These are phyloP conservation scores for Heliamphora pulchella DNA, from an alignment of 179 eudicot genomes.

Conservation along the genomic window DNA sequence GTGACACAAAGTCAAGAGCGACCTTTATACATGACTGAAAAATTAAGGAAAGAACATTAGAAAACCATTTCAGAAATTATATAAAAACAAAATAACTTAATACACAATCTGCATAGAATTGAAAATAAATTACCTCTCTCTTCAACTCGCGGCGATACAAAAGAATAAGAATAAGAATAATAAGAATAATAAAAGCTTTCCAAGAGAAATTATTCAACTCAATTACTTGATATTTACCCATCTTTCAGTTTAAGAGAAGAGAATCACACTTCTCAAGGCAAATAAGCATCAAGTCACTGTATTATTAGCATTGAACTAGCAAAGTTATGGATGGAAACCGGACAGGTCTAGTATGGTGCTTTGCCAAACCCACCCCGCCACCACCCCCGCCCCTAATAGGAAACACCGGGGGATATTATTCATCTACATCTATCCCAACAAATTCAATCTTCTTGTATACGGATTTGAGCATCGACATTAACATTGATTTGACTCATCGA, in stretches of 20 bases:
- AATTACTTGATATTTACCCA: background rate
- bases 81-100: background rate
- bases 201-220: background rate
- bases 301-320: no score
- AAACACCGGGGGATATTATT: no score
- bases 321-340: background rate
- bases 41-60: background rate
- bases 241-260: background rate
- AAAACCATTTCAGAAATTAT: background rate
- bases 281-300: no score
- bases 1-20: constrained; percentile 76
- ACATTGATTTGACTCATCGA: no score
- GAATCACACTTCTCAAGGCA: background rate
- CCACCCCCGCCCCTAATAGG: no score
- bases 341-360: background rate
- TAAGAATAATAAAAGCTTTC: no score
- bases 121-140: background rate
- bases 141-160: background rate
- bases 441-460: no score
- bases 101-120: background rate
- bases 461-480: no score
- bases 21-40: constrained; percentile 73
- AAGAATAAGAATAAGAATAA: no score
- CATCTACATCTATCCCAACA: no score
- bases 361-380: background rate